A percentile compares a stretch with the other conserved stretches of the same genome.
Evolutionary conservation across 2,329 filamentous ascomycete genomes (phyloP).

Genomic region (Pseudocercospora fijiensis): DNA sequence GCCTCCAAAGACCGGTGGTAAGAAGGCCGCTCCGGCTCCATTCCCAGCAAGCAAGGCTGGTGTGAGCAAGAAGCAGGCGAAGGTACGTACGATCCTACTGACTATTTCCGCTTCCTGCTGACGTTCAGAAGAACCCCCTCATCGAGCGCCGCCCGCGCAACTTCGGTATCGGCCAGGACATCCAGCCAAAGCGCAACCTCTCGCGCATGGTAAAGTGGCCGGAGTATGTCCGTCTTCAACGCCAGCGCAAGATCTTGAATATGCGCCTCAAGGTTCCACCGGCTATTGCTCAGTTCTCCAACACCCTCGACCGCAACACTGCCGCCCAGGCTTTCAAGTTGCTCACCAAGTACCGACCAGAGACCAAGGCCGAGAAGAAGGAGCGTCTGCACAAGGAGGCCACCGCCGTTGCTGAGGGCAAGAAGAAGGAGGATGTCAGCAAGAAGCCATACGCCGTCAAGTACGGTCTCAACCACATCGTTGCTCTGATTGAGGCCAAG

Average conservation of each 20-base stretch:
- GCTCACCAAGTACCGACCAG: constrained; percentile 99
- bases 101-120: constrained; percentile 2
- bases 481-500: constrained; percentile 98
- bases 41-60: constrained; percentile 92
- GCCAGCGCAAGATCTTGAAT: constrained; percentile 93
- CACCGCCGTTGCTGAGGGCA: constrained; percentile 94
- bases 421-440: constrained; percentile 99
- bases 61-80: constrained; percentile 84
- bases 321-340: constrained; percentile 98
- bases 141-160: constrained; percentile 97
- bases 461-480: constrained; percentile 99
- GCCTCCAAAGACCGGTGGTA: constrained; percentile 88
- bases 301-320: constrained; percentile 94
- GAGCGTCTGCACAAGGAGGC: constrained; percentile 98
- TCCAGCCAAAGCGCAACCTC: constrained; percentile 93
- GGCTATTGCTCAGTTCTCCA: constrained; percentile 95
- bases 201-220: constrained; percentile 99
- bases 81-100: constrained; percentile 53
- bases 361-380: constrained; percentile 99
- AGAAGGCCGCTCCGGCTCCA: constrained; percentile 96
- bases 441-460: constrained; percentile 99
- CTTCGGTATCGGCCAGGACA: constrained; percentile 98
- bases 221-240: constrained; percentile 97
- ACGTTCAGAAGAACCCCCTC: constrained; percentile 78
- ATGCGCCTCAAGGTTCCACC: constrained; percentile 98